phyloP scores from a whole-genome alignment of 2,329 filamentous ascomycete species.

The Fusarium aywerte region DNA sequence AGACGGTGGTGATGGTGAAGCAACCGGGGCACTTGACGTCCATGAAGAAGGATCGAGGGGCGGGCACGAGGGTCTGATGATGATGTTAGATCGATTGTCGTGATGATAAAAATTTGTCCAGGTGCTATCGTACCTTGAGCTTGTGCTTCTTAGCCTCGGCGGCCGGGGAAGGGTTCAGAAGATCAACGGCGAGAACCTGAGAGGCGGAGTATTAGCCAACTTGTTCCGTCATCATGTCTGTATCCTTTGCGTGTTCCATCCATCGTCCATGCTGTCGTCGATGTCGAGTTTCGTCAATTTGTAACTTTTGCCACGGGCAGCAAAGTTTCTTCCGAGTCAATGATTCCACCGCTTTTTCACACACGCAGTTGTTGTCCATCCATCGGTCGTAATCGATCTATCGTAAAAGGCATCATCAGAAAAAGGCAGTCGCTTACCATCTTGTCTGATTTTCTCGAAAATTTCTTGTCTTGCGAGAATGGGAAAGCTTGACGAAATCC shows the following conservation, averaged over 20 bases:
- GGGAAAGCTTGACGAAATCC: slow-evolving; percentile 64
- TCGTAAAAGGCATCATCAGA: slow-evolving; percentile 33
- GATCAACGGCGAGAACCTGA: slow-evolving; percentile 99
- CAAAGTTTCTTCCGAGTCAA: slow-evolving; percentile 21
- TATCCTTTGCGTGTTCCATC: slow-evolving; percentile 25
- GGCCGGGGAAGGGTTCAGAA: slow-evolving; percentile 97
- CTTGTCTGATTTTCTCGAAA: slow-evolving; percentile 67
- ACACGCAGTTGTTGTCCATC: slow-evolving; percentile 35
- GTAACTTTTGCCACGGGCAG: slow-evolving; percentile 32
- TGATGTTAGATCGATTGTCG: slow-evolving; percentile 42
- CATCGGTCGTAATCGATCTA: slow-evolving; percentile 39
- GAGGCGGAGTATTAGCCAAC: slow-evolving; percentile 59
- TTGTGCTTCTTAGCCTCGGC: slow-evolving; percentile 99
- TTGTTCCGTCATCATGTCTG: slow-evolving; percentile 36
- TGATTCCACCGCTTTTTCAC: slow-evolving; percentile 34
- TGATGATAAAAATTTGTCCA: slow-evolving; percentile 19
- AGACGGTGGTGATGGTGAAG: slow-evolving; percentile 99
- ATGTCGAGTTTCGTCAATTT: slow-evolving; percentile 32
- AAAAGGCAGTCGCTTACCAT: slow-evolving; percentile 68
- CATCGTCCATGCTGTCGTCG: slow-evolving; percentile 15
- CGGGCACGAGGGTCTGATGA: slow-evolving; percentile 86
- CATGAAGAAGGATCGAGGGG: slow-evolving; percentile 99
- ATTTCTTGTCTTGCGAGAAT: slow-evolving; percentile 60
- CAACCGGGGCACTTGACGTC: slow-evolving; percentile 99
- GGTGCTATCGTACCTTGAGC: slow-evolving; percentile 83